phyloP scores from a whole-genome alignment of 2,329 filamentous ascomycete genomes.

The Diplodia seriata region DNA sequence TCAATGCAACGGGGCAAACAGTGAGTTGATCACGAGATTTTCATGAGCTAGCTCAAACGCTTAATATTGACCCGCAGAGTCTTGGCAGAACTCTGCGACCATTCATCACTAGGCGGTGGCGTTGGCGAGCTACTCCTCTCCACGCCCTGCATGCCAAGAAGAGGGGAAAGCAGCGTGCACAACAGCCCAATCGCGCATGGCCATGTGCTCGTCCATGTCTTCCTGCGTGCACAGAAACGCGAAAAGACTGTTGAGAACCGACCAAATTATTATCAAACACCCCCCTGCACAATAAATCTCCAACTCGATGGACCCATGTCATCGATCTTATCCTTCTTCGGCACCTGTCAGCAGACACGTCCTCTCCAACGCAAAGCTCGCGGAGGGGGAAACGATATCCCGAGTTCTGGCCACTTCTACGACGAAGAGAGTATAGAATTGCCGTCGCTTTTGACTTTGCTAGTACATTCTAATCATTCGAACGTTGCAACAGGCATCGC shows the following conservation, averaged over 20 bases:
- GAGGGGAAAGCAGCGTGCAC: slow-evolving; percentile 1
- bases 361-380: background rate
- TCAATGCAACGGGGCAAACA: background rate
- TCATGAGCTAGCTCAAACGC: background rate
- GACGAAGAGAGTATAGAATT: background rate
- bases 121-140: background rate
- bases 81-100: background rate
- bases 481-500: background rate
- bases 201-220: background rate
- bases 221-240: background rate
- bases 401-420: background rate
- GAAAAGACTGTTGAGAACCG: background rate
- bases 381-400: background rate
- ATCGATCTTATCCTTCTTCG: slow-evolving; percentile 10
- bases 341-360: slow-evolving; percentile 12
- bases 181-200: background rate
- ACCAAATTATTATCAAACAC: background rate
- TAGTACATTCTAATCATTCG: background rate
- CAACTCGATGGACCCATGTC: background rate
- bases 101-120: slow-evolving; percentile 1
- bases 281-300: background rate
- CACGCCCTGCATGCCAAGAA: slow-evolving; percentile 12
- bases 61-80: background rate
- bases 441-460: background rate
- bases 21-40: background rate